phyloP scores from a whole-genome alignment of 768 basidiomycete genomes.

The Rossbeevera mucosa region DNA sequence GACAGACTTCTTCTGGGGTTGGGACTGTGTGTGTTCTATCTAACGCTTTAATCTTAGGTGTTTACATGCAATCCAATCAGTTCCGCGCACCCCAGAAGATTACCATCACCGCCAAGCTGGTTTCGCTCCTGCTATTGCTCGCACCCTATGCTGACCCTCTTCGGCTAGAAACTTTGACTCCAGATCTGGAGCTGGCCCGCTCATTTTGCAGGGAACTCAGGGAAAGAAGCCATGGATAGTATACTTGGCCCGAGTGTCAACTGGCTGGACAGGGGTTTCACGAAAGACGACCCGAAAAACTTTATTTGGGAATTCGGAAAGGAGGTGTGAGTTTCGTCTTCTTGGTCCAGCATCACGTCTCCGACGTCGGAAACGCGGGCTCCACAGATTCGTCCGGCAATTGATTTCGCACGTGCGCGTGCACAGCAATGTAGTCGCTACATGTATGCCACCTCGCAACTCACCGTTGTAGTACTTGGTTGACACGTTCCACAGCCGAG shows the following conservation, averaged over 20 bases:
- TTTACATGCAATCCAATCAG: conserved; percentile 33
- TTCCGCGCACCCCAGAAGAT: conserved; percentile 85
- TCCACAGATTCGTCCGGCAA: conserved; percentile 76
- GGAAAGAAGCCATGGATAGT: conserved; percentile 72
- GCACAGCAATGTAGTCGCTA: conserved; percentile 75
- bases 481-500: conserved; percentile 48
- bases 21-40: conserved; percentile 58
- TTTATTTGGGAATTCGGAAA: conserved; percentile 90
- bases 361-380: conserved; percentile 9
- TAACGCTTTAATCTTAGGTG: background rate
- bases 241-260: conserved; percentile 94
- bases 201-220: conserved; percentile 74
- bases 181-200: conserved; percentile 74
- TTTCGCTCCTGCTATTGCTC: conserved; percentile 75
- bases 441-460: conserved; percentile 51
- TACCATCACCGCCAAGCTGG: conserved; percentile 87
- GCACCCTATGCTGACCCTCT: conserved; percentile 85
- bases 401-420: conserved; percentile 87
- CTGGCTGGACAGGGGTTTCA: conserved; percentile 81
- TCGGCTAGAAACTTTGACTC: conserved; percentile 92
- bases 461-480: background rate
- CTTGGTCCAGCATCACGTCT: background rate
- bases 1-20: conserved; percentile 76
- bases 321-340: conserved; percentile 55
- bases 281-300: conserved; percentile 68